phyloP scores from a whole-genome alignment of 2,329 filamentous ascomycete genomes.

The Microdochium bolleyi region DNA sequence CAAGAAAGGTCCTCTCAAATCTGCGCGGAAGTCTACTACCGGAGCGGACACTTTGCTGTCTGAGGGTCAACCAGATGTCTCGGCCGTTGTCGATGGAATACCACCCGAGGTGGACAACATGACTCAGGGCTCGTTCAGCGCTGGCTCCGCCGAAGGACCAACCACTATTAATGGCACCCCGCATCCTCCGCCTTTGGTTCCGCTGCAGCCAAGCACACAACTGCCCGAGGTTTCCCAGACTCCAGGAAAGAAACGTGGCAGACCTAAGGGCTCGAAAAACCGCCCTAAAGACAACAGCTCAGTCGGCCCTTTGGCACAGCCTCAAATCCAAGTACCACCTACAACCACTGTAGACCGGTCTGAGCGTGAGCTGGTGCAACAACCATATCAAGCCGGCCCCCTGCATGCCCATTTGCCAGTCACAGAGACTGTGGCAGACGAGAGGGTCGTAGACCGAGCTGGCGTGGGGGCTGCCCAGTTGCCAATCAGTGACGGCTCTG shows the following conservation, averaged over 20 bases:
- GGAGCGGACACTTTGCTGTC: background rate
- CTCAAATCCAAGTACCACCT: background rate
- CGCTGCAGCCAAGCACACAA: background rate
- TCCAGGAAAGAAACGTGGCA: conserved; percentile 29
- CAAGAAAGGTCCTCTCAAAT: conserved; percentile 32
- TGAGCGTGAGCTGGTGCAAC: too few species aligned
- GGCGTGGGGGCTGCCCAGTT: too few species aligned
- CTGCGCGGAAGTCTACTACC: conserved; percentile 6
- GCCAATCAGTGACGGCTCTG: too few species aligned
- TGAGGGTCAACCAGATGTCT: background rate
- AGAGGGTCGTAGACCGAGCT: too few species aligned
- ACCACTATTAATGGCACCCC: background rate
- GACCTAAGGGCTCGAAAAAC: conserved; percentile 46
- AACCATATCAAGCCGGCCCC: too few species aligned
- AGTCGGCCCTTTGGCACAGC: background rate
- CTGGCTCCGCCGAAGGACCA: background rate
- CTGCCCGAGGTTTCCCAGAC: background rate
- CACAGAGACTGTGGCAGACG: too few species aligned
- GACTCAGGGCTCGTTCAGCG: background rate
- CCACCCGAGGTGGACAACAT: background rate
- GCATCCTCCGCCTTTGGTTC: background rate
- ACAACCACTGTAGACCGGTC: background rate
- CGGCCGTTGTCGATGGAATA: too few species aligned
- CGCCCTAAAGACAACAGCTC: conserved; percentile 26
- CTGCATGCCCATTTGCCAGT: too few species aligned